phyloP scores from a whole-genome alignment of 257 asterid species.

The Paulownia fortunei region DNA sequence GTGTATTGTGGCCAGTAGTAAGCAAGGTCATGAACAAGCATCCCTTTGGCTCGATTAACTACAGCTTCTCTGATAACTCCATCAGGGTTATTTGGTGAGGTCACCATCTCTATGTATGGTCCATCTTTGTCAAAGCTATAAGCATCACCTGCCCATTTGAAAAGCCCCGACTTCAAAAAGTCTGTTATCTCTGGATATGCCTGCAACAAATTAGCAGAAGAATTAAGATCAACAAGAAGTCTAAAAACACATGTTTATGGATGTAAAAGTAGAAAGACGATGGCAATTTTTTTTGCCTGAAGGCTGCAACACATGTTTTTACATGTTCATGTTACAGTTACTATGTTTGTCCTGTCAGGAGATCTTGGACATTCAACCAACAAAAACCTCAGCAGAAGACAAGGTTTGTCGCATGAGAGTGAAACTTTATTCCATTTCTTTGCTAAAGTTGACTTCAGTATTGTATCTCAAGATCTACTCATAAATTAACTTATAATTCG shows the following conservation, averaged over 20 bases:
- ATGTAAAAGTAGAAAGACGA: too few relatives aligned
- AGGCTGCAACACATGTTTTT: background rate
- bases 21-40: conserved; percentile 68
- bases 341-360: conserved; percentile 26
- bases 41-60: conserved; percentile 53
- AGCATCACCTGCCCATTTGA: conserved; percentile 84
- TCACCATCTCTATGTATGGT: conserved; percentile 68
- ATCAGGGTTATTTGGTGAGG: conserved; percentile 82
- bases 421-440: background rate
- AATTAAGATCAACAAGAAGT: background rate
- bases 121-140: conserved; percentile 42
- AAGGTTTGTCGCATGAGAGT: conserved; percentile 18
- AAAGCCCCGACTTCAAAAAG: conserved; percentile 50
- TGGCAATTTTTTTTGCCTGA: too few relatives aligned
- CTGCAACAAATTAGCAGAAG: conserved; percentile 38
- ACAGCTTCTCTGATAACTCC: conserved; percentile 52
- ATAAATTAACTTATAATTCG: background rate
- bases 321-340: conserved; percentile 39
- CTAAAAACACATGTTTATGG: background rate
- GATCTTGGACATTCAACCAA: conserved; percentile 27
- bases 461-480: background rate
- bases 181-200: conserved; percentile 57
- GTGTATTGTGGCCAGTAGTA: conserved; percentile 94
- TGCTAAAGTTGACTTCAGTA: conserved; percentile 6
- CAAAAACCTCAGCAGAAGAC: conserved; percentile 33